phyloP scores from a whole-genome alignment of 1,139 yeast genomes.

The Yamadazyma membranifaciens region DNA sequence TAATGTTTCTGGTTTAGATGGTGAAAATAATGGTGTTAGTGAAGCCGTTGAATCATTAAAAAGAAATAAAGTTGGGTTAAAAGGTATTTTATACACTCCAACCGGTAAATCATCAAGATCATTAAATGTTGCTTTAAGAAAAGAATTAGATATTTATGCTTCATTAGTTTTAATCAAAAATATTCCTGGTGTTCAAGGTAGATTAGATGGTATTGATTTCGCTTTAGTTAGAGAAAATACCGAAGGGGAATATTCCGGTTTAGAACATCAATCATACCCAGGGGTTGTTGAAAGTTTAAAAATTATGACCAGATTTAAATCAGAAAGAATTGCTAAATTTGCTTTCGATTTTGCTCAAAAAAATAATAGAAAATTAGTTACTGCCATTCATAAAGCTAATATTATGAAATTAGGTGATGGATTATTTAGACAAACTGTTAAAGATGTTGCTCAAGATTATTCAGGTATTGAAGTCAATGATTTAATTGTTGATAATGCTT shows the following conservation, averaged over 20 bases:
- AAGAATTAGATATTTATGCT: constrained; percentile 93
- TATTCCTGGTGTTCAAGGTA: constrained; percentile 91
- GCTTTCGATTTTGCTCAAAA: constrained; percentile 94
- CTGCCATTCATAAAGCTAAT: constrained; percentile 98
- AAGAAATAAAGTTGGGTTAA: constrained; percentile 95
- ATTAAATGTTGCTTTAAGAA: constrained; percentile 93
- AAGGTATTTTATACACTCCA: constrained; percentile 94
- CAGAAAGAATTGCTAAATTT: constrained; percentile 96
- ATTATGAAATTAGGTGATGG: constrained; percentile 99
- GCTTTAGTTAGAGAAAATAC: constrained; percentile 95
- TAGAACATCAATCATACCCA: constrained; percentile 96
- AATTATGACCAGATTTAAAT: constrained; percentile 90
- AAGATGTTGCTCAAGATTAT: constrained; percentile 87
- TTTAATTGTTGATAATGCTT: constrained; percentile 97
- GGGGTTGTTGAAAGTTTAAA: constrained; percentile 97
- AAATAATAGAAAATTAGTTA: constrained; percentile 88
- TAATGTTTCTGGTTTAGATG: constrained; percentile 79
- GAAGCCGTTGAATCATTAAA: constrained; percentile 90
- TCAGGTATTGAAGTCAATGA: constrained; percentile 83
- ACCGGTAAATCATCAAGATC: constrained; percentile 60
- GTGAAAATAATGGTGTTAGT: constrained; percentile 54
- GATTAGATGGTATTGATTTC: constrained; percentile 84
- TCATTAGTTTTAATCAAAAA: constrained; percentile 90
- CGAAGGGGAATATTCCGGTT: constrained; percentile 98
- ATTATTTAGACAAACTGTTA: constrained; percentile 90